Evolutionary conservation across 768 basidiomycete species (phyloP), one percentile per base, ranked within the genome.

Genomic region (Boletus sp.): DNA sequence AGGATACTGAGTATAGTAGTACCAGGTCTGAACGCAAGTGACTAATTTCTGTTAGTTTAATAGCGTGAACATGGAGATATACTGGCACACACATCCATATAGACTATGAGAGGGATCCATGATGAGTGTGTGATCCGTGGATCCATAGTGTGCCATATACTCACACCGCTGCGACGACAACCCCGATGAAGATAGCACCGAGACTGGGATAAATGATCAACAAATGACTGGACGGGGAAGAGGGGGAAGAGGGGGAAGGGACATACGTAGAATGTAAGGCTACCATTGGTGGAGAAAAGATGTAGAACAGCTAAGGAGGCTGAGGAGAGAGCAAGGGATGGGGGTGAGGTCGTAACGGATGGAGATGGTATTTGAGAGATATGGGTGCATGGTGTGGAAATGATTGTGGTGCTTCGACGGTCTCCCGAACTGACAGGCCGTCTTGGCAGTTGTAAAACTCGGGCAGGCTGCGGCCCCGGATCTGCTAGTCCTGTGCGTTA

Each of bases 131-230:
- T 30, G 17, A 32, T 37, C 9, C 19, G 49, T 32, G 19, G 5
- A 34, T 11, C 30, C 9, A 42, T 15, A 55, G 38, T 25, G 6
- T 6, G 19, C 13, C 52, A 25, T n/a, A n/a, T 14, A 73, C 80
- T 66, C 55, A 83, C 83, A 63, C 56, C 15, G 74, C 77, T 11
- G 82, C 79, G 19, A 79, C 41, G 9, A 83, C 62, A n/a, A 80
- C 72, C 5, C 80, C 83, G 30, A 83, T 66, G 46, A 79, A 75
- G 32, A 76, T 72, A 34, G 79, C 78, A 17, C 83, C 83, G 37
- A 79, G 58, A 25, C 80, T 83, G 21, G 10, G 44, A 25, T 47
- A n/a, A 15, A 53, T n/a, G n/a, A 29, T 54, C 39, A 56, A 42
- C 39, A 56, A 42, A 7, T 6, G 5, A 32, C 30, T 41, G 23